phyloP scores from a whole-genome alignment of 1,284 basidiomycete genomes.

The Puccinia novopanici region DNA sequence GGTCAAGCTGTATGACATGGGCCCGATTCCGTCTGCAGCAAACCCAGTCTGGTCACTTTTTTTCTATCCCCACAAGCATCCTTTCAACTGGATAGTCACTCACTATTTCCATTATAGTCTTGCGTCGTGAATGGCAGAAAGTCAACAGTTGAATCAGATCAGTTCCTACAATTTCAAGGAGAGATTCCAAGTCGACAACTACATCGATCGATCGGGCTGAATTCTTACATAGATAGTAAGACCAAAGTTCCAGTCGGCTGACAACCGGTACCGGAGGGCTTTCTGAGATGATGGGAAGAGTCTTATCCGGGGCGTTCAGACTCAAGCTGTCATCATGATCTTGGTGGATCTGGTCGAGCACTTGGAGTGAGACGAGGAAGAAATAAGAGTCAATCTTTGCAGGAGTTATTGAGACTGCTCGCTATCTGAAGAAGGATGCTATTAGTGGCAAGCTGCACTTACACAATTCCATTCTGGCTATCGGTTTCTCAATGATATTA shows the following conservation, averaged over 20 bases:
- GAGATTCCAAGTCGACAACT: too few species aligned
- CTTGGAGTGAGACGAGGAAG: background rate
- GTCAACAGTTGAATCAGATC: background rate
- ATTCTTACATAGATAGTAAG: conserved; percentile 50
- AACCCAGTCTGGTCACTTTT: background rate
- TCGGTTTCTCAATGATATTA: too few species aligned
- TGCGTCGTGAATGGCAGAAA: background rate
- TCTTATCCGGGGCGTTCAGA: conserved; percentile 4
- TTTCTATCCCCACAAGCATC: background rate
- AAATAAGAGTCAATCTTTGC: background rate
- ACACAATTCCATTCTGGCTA: too few species aligned
- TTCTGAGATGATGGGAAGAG: background rate
- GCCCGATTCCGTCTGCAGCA: conserved; percentile 42
- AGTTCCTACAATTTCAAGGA: too few species aligned
- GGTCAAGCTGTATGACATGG: conserved; percentile 44
- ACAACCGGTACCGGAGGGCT: background rate
- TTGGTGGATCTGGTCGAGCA: conserved; percentile 24
- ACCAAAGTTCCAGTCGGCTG: conserved; percentile 38
- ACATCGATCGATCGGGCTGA: background rate
- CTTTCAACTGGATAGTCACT: background rate
- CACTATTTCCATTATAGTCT: conserved; percentile 51
- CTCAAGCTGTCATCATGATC: background rate
- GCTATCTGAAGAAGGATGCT: too few species aligned
- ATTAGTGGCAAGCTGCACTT: too few species aligned
- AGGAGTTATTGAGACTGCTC: background rate